Conservation (phyloP, 148 eudicot genomes). For the Rhododendron ovatum region DNA sequence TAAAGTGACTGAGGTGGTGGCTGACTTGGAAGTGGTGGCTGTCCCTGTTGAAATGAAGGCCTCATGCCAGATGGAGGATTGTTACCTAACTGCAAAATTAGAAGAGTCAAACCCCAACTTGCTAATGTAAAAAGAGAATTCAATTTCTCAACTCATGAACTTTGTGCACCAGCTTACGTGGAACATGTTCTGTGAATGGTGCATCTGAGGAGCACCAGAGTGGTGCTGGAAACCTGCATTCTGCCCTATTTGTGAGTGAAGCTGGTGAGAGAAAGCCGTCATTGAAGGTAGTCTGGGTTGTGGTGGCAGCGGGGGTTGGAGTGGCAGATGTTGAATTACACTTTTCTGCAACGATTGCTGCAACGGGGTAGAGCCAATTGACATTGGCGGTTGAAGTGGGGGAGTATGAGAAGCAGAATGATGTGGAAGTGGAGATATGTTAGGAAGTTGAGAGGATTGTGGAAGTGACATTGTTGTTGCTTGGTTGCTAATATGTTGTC, state of each 20-base stretch:
- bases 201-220: conserved; percentile 61
- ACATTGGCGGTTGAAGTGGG: conserved; percentile 53
- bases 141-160: background rate
- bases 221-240: conserved; percentile 60
- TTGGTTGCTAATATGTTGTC: conserved; percentile 38
- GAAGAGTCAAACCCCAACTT: background rate
- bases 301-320: conserved; percentile 67
- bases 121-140: background rate
- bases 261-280: conserved; percentile 48
- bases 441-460: conserved; percentile 59
- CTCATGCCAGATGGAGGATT: conserved; percentile 51
- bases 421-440: conserved; percentile 39
- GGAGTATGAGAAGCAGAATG: conserved; percentile 50
- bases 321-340: conserved; percentile 44
- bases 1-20: conserved; percentile 53
- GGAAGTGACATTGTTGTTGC: conserved; percentile 40
- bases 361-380: conserved; percentile 45
- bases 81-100: conserved; percentile 40
- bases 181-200: conserved; percentile 67
- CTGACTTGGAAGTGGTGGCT: conserved; percentile 60
- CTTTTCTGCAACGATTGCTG: conserved; percentile 63
- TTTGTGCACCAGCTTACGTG: conserved; percentile 44
- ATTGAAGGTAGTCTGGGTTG: conserved; percentile 59
- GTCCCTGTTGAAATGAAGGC: conserved; percentile 73
- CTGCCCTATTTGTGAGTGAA: conserved; percentile 55